Evolutionary conservation across 768 basidiomycete species (phyloP).

Genomic region (Pisolithus albus): DNA sequence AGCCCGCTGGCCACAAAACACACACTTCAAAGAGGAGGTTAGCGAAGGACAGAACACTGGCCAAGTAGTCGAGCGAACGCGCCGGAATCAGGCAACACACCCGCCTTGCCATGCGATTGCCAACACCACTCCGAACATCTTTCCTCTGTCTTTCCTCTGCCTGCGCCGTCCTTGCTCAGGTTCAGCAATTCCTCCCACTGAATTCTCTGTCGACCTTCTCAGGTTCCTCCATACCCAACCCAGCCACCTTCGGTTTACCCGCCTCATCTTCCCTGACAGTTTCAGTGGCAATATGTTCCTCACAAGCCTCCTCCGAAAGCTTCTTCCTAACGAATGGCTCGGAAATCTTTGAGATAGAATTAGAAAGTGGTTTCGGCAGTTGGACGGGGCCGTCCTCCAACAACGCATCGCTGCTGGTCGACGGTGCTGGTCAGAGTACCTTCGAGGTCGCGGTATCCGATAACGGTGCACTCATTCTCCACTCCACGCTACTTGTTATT

Average conservation of each 20-base stretch:
- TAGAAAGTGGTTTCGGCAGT: conserved; percentile 43
- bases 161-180: background rate
- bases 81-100: too few species aligned
- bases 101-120: too few species aligned
- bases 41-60: background rate
- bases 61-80: background rate
- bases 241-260: conserved; percentile 38
- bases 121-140: too few species aligned
- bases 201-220: conserved; percentile 32
- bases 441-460: conserved; percentile 58
- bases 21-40: too few species aligned
- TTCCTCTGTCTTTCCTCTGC: too few species aligned
- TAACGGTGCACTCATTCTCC: too few species aligned
- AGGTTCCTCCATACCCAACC: conserved; percentile 23
- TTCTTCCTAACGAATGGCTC: conserved; percentile 56
- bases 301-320: conserved; percentile 30
- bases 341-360: conserved; percentile 41
- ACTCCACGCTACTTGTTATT: too few species aligned
- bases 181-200: conserved; percentile 26
- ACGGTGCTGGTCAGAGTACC: conserved; percentile 31
- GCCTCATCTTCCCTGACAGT: conserved; percentile 33
- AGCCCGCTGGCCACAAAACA: too few species aligned
- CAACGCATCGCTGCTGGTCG: conserved; percentile 50
- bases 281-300: conserved; percentile 45
- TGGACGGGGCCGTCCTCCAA: conserved; percentile 41